Evolutionary conservation across 192 early-diverging fungal species (phyloP).

Genomic region (Podila epicladia): DNA sequence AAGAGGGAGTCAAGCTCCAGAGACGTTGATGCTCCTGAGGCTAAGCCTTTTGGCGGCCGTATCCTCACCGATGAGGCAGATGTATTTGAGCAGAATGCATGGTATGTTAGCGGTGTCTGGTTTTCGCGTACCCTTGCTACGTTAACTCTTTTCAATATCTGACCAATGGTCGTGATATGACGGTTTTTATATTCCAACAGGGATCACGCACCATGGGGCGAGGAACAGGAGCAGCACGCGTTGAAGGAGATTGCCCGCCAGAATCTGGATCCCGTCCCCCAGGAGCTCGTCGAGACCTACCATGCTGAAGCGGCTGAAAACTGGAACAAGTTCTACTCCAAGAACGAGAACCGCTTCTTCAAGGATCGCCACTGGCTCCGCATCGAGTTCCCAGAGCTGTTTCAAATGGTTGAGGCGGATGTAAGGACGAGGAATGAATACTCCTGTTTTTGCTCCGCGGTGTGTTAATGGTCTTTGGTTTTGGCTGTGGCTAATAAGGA

Average conservation of each 20-base stretch:
- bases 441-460: neutral
- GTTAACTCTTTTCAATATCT: no score
- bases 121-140: no score
- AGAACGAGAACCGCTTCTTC: slow-evolving; percentile 92
- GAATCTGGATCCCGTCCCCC: slow-evolving; percentile 71
- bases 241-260: slow-evolving; percentile 81
- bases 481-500: neutral
- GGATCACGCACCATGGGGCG: slow-evolving; percentile 94
- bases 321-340: slow-evolving; percentile 86
- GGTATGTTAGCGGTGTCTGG: slow-evolving; percentile 62
- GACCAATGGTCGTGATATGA: neutral
- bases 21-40: slow-evolving; percentile 19
- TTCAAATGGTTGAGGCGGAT: slow-evolving; percentile 54
- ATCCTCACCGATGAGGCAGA: slow-evolving; percentile 74
- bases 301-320: slow-evolving; percentile 61
- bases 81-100: slow-evolving; percentile 94
- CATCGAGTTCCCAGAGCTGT: slow-evolving; percentile 93
- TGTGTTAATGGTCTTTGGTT: neutral
- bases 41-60: slow-evolving; percentile 78
- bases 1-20: slow-evolving; percentile 40
- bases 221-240: slow-evolving; percentile 84
- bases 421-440: slow-evolving; percentile 23
- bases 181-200: slow-evolving; percentile 50
- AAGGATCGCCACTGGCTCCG: slow-evolving; percentile 97
- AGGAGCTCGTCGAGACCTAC: slow-evolving; percentile 58